Base-by-base conservation (phyloP, 345 rosid genomes). In the Moricandia arvensis region DNA sequence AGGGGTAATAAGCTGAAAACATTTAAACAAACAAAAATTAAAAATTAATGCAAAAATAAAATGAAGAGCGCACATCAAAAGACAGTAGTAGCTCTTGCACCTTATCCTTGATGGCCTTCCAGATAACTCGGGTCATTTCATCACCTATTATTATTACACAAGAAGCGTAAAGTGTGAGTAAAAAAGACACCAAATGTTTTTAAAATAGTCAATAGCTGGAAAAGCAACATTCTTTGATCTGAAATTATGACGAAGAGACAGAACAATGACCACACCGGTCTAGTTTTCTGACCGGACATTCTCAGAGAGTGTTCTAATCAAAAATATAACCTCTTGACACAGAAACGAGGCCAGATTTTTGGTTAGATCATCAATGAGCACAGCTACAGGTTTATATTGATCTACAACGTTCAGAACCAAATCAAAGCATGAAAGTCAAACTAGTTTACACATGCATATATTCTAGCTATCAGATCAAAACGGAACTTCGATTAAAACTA, bases 31-130 rank as follows among this genome's bases (percentile, higher is more conserved):
- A 49, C 10, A 3, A 30, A n/a, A 45, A 63, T 2, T 3, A 5
- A 18, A 5, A 5, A 7, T 12, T 5, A 43, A 43, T 43, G 51
- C 16, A 15, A 43, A 45, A 45, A 45, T 11, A 41, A 43, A 37
- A 13, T 3, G 2, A 62, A 55, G 6, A 13, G 3, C 27, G 43
- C 41, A 21, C 4, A 70, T 21, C 58, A 27, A 29, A 69, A 43
- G 0, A 64, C 10, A 13, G 7, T 33, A 33, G 49, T 64, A 17
- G 9, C 16, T 15, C 13, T 54, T 17, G 24, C 35, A 92, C 99
- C 99, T 95, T 92, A 30, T 90, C 96, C 90, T 95, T 95, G 27
- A 95, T 95, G 16, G 85, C 86, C 80, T 89, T 79, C 99, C 99
- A 95, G 76, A 95, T 83, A 68, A 92, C 83, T 27, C 99, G 78